Evolutionary conservation across 2,329 filamentous ascomycete genomes (phyloP).

Genomic region (Sporothrix brunneoviolacea): DNA sequence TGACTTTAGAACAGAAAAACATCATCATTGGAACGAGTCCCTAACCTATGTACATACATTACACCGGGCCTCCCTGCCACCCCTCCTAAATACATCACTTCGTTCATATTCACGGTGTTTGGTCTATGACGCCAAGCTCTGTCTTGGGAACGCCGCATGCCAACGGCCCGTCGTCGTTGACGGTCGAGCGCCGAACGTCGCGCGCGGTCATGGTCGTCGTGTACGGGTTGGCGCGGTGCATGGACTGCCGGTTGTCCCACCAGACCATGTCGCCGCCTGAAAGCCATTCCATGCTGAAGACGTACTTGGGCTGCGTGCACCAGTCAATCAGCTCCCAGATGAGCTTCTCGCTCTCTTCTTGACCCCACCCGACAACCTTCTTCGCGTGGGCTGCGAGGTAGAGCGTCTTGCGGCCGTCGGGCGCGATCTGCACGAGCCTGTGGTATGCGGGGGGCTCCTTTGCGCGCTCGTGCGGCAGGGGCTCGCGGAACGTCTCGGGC

Average conservation of each 20-base stretch:
- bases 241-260: conserved; percentile 8
- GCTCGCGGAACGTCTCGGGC: background rate
- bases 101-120: no score
- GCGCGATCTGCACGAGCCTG: background rate
- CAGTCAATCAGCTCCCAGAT: conserved; percentile 1
- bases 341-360: background rate
- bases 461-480: background rate
- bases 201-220: background rate
- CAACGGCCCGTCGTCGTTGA: conserved; percentile 3
- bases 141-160: no score
- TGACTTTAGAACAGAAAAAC: no score
- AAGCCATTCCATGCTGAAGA: background rate
- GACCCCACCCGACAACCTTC: background rate
- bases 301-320: conserved; percentile 2
- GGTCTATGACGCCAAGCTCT: no score
- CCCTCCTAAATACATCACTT: no score
- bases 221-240: conserved; percentile 4
- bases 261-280: conserved; percentile 3
- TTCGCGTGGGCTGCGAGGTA: background rate
- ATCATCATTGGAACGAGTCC: no score
- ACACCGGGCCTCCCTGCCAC: no score
- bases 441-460: background rate
- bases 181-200: conserved; percentile 5
- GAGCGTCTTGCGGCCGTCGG: background rate
- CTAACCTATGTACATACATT: no score